Evolutionary conservation across 148 eudicot genomes (phyloP), one percentile per base, ranked within the genome.

Genomic region (Selenicereus undatus): DNA sequence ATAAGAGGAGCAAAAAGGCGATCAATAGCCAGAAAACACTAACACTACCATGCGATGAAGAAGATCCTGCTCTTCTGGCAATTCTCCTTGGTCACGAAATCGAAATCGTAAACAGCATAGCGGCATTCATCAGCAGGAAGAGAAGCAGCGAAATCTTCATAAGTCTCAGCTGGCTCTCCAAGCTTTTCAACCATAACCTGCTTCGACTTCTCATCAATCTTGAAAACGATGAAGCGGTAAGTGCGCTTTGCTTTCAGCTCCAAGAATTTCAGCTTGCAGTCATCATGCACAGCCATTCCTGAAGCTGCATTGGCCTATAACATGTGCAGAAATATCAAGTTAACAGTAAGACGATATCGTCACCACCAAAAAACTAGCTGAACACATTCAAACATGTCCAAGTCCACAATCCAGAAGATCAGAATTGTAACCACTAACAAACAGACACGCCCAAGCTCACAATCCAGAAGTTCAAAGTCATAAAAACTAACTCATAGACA

Each of bases 251-350:
- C 90, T 83, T 94, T 94, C 87, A 94, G 78, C 81, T 94, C 98
- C 91, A 94, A 71, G 80, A 94, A 94, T 76, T 87, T 92, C 79
- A 94, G 92, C 88, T 94, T 94, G 89, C 98, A 94, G 27, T 94
- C 97, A 85, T 94, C 98, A 71, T 92, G 92, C 81, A 94, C 98
- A 76, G 98, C 98, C 91, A 94, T 91, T 30, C 98, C 98, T 24
- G 98, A 94, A 27, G 91, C 91, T 80, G 97, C 94, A 73, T 93
- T 93, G 81, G 97, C 94, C 97, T 93, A 88, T 42, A 43, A 18
- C 65, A 74, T 51, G 68, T 51, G 42, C 43, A 75, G 50, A 36
- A 74, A 6, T 22, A 74, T 4, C 27, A 81, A 50, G 21, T 43
- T 26, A 26, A 71, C 22, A 65, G 39, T 68, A 78, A 42, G 39